Percentiles rank a stretch among this genome's conserved stretches.
These are phyloP conservation scores for Dentipellis sp. DNA, from an alignment of 768 basidiomycete genomes.

Conservation along the genomic window DNA sequence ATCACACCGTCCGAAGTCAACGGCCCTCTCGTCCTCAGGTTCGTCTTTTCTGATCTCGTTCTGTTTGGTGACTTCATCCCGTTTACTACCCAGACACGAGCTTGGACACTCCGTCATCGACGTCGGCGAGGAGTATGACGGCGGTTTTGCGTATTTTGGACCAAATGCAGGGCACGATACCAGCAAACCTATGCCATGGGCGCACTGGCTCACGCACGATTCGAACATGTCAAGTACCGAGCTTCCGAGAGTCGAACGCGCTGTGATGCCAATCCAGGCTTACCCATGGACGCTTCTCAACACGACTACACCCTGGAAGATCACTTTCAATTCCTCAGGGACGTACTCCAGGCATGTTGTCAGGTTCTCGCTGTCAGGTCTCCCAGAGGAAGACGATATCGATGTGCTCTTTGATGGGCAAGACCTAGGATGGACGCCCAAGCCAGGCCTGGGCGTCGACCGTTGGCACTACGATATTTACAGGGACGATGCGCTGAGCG, in stretches of 20 bases:
- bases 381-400: constrained; percentile 46
- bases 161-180: constrained; percentile 46
- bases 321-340: constrained; percentile 55
- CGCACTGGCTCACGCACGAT: constrained; percentile 55
- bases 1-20: constrained; percentile 69
- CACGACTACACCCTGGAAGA: constrained; percentile 46
- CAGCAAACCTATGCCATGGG: constrained; percentile 46
- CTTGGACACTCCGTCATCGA: constrained; percentile 73
- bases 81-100: constrained; percentile 37
- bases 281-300: constrained; percentile 75
- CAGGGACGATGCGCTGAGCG: constrained; percentile 27
- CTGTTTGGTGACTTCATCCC: too few species aligned
- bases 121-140: constrained; percentile 81
- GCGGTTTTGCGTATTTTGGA: constrained; percentile 66
- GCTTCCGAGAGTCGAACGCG: constrained; percentile 45
- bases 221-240: not conserved
- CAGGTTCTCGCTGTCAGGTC: constrained; percentile 65
- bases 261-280: constrained; percentile 64
- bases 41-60: not conserved
- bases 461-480: constrained; percentile 69
- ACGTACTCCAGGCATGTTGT: constrained; percentile 50
- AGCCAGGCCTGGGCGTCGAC: constrained; percentile 49
- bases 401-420: constrained; percentile 47
- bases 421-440: constrained; percentile 51
- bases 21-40: constrained; percentile 63